phyloP scores from a whole-genome alignment of 2,329 filamentous ascomycete species.

The Colletotrichum sp. region DNA sequence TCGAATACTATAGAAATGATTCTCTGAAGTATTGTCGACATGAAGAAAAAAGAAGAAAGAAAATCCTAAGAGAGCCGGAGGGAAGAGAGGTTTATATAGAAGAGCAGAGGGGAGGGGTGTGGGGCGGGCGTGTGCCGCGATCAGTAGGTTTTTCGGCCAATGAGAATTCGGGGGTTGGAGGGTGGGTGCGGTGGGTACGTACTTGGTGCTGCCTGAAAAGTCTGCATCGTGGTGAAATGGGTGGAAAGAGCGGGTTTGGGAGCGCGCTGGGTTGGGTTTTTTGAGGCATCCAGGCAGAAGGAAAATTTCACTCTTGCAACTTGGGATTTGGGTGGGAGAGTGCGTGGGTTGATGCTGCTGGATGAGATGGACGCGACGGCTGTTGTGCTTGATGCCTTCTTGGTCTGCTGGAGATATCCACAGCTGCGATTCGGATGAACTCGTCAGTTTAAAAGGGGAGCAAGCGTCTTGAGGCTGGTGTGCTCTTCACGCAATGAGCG shows the following conservation, averaged over 20 bases:
- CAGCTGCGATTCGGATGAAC: not conserved
- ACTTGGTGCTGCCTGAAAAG: not conserved
- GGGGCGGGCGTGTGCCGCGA: not conserved
- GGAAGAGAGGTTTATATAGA: not conserved
- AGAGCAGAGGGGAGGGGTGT: not conserved
- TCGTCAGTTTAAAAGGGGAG: not conserved
- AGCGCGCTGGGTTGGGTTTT: not conserved
- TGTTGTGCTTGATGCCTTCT: not conserved
- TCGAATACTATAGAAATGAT: constrained; percentile 99
- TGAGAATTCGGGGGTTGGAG: not conserved
- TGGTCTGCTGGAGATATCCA: too few relatives aligned
- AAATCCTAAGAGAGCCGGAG: not conserved
- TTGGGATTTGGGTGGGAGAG: not conserved
- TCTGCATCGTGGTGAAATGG: not conserved
- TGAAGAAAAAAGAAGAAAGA: constrained; percentile 18
- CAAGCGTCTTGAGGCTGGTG: not conserved
- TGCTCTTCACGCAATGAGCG: not conserved
- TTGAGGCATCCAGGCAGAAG: not conserved
- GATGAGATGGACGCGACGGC: not conserved
- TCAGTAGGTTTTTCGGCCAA: constrained; percentile 10
- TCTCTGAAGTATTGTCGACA: constrained; percentile 53
- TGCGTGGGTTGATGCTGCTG: not conserved
- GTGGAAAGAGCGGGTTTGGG: not conserved
- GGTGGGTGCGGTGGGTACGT: not conserved
- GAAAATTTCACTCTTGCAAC: not conserved